Evolutionary conservation across 1,284 basidiomycete genomes (phyloP).

Genomic region (Grifola frondosa): DNA sequence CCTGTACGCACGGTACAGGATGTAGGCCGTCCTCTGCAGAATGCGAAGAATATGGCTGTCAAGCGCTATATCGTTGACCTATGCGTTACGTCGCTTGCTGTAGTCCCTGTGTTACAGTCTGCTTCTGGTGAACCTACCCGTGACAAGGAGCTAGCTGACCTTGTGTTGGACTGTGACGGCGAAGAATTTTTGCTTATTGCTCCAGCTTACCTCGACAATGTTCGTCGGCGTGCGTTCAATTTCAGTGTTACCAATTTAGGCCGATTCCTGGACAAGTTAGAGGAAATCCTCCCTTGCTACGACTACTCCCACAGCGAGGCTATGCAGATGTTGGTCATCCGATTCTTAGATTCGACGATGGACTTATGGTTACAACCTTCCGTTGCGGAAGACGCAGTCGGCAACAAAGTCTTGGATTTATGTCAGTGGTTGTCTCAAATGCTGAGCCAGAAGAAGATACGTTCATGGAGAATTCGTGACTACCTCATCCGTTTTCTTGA

Average conservation of each 20-base stretch:
- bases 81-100: conserved; percentile 55
- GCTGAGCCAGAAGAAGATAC: conserved; percentile 44
- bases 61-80: conserved; percentile 40
- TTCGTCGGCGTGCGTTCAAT: conserved; percentile 54
- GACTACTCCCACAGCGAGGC: conserved; percentile 54
- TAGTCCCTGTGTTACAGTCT: conserved; percentile 61
- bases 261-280: conserved; percentile 54
- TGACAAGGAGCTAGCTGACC: conserved; percentile 63
- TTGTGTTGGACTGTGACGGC: conserved; percentile 51
- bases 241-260: conserved; percentile 53
- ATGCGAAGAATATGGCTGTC: conserved; percentile 28
- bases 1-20: conserved; percentile 49
- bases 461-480: conserved; percentile 72
- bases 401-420: conserved; percentile 47
- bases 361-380: conserved; percentile 59
- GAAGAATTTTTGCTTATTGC: conserved; percentile 59
- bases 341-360: conserved; percentile 67
- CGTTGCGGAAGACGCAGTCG: conserved; percentile 38
- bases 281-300: conserved; percentile 56
- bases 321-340: conserved; percentile 54
- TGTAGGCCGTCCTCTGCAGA: conserved; percentile 24
- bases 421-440: conserved; percentile 52
- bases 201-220: conserved; percentile 54
- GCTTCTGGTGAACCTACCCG: conserved; percentile 55
- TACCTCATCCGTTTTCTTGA: conserved; percentile 65